Evolutionary conservation across 129 eudicot species (phyloP).

Genomic region (Oenanthe sinensis): DNA sequence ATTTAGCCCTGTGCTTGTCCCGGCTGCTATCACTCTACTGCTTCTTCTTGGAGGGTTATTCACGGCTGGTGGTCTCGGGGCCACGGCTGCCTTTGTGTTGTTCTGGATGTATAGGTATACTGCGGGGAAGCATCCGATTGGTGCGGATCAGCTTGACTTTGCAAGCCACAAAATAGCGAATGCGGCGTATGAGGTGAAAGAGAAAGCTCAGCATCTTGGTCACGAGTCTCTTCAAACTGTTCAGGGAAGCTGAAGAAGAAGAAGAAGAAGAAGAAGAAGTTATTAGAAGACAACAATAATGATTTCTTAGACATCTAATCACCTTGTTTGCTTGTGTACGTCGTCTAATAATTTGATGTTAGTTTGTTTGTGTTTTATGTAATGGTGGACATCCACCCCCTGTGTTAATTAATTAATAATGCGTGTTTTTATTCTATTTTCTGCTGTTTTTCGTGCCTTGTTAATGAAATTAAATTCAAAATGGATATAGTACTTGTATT

Average conservation of each 20-base stretch:
- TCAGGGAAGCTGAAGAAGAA: neutral
- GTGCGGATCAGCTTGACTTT: conserved; percentile 32
- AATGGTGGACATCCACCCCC: neutral
- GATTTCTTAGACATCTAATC: neutral
- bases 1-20: conserved; percentile 60
- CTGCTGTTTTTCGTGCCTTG: no score
- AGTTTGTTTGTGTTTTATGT: neutral
- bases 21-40: conserved; percentile 31
- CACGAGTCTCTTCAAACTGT: conserved; percentile 7
- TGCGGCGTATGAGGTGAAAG: conserved; percentile 37
- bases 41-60: conserved; percentile 35
- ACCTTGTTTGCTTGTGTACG: neutral
- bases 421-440: neutral
- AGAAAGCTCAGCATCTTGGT: conserved; percentile 38
- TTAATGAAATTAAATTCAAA: no score
- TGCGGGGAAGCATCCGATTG: conserved; percentile 56
- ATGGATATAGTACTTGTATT: no score
- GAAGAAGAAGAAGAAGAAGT: neutral
- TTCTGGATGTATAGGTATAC: conserved; percentile 54
- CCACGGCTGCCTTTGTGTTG: conserved; percentile 29
- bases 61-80: conserved; percentile 38
- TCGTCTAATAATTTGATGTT: no score
- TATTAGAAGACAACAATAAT: neutral
- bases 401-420: neutral
- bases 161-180: conserved; percentile 31